These are phyloP conservation scores for Lithohypha guttulata DNA, from an alignment of 2,329 filamentous ascomycete species.

Conservation along the genomic window DNA sequence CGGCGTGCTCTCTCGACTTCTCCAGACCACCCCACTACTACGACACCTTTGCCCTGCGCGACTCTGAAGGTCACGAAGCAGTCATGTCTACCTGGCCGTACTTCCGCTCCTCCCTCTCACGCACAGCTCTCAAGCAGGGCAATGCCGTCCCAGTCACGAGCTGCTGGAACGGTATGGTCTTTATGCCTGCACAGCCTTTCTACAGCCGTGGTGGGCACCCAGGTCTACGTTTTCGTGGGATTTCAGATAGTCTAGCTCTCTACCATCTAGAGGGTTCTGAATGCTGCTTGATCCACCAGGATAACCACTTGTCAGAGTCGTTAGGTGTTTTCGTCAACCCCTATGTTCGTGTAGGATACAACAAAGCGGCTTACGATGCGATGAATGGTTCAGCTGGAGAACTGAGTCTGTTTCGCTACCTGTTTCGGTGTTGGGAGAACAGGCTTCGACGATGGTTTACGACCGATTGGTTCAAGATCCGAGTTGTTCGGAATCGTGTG, in stretches of 20 bases:
- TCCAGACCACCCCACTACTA: slow-evolving; percentile 51
- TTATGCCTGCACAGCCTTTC: slow-evolving; percentile 43
- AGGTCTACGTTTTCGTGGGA: slow-evolving; percentile 49
- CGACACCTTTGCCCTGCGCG: slow-evolving; percentile 62
- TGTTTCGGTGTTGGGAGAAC: slow-evolving; percentile 7
- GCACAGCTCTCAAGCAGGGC: slow-evolving; percentile 43
- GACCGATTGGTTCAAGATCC: slow-evolving; percentile 8
- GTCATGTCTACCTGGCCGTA: slow-evolving; percentile 59
- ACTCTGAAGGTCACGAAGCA: slow-evolving; percentile 51
- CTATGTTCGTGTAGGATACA: slow-evolving; percentile 29
- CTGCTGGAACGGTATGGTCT: slow-evolving; percentile 55
- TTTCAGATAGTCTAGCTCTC: slow-evolving; percentile 47
- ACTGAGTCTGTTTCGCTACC: not conserved
- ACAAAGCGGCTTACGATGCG: slow-evolving; percentile 17
- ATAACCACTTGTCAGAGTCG: slow-evolving; percentile 25
- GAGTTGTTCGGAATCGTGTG: not conserved
- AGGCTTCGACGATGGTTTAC: slow-evolving; percentile 4
- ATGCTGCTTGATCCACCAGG: slow-evolving; percentile 51
- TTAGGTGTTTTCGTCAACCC: slow-evolving; percentile 30
- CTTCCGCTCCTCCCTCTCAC: slow-evolving; percentile 42
- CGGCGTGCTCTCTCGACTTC: slow-evolving; percentile 61
- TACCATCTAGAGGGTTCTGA: slow-evolving; percentile 56
- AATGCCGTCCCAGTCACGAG: slow-evolving; percentile 40
- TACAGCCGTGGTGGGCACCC: slow-evolving; percentile 24
- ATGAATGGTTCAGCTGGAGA: not conserved